Conservation (phyloP, 1,284 basidiomycete species). For the Cryptococcus hybrid region DNA sequence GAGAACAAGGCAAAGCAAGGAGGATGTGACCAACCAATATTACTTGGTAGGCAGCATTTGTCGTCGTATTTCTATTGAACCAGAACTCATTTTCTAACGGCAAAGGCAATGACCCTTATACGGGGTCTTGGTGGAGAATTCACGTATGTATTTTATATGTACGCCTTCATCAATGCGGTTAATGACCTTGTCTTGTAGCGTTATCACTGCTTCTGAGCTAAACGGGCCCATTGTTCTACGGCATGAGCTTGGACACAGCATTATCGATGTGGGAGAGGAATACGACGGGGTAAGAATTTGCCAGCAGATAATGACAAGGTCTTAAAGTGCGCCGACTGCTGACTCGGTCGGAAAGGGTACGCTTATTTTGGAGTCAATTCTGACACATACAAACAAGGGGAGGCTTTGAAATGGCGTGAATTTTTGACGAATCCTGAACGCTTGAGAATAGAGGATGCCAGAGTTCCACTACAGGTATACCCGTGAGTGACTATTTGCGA, state of each 20-base stretch:
- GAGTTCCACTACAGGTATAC: constrained; percentile 73
- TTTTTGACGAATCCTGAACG: constrained; percentile 59
- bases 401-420: constrained; percentile 63
- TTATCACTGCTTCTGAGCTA: constrained; percentile 71
- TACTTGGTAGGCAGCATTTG: constrained; percentile 58
- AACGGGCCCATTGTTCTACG: constrained; percentile 76
- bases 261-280: constrained; percentile 70
- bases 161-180: background rate
- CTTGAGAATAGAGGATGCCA: constrained; percentile 62
- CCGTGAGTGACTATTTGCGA: constrained; percentile 21
- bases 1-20: constrained; percentile 26
- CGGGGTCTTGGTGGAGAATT: constrained; percentile 80
- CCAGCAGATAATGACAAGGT: background rate
- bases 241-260: constrained; percentile 67
- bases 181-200: constrained; percentile 51
- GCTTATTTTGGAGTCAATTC: constrained; percentile 74
- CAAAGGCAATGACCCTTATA: constrained; percentile 73
- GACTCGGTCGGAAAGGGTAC: constrained; percentile 47
- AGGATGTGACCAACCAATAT: constrained; percentile 73
- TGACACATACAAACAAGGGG: constrained; percentile 26
- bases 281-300: constrained; percentile 64
- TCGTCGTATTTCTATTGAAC: background rate
- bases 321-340: background rate
- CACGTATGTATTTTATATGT: constrained; percentile 58
- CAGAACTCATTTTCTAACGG: background rate